Base-by-base conservation (phyloP, 352 stramenopile species). In the Nothophytophthora sp. region DNA sequence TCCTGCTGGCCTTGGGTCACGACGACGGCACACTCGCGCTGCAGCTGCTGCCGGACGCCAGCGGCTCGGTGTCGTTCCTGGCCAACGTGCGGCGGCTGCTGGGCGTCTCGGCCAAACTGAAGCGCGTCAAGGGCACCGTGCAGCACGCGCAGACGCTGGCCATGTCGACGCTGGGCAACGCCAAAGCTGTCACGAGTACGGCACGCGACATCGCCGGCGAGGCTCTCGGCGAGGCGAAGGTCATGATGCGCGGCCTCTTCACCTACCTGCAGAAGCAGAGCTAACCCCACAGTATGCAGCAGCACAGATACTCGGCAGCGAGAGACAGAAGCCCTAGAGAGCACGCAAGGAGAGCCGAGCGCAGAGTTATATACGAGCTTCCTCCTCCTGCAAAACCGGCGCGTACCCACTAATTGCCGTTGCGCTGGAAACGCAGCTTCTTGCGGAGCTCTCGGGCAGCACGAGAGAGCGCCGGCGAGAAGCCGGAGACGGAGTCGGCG, bases 71-170 rank as follows among this genome's bases (percentile, higher is more conserved):
- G 10, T 93, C 86, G 5, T 74, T 96, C 25, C 38, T 96, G 20
- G 57, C 73, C 1, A 91, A 83, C 32, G 61, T 94, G 13, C 71
- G 86, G 15, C 76, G 83, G 18, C 59, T 94, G 20, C 66, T 95
- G 1, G 83, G 81, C 8, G 74, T 95, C 15, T 92, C 72, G 37
- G 84, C 84, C 10, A 90, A 88, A 49, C 68, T 95, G 24, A 94
- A 96, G 52, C 86, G 89, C 29, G 84, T 96, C 28, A 93, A 92
- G 42, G 86, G 82, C 13, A 95, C 86, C 0, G 84, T 96, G 28
- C 84, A 94, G 50, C 86, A 96, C 37, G 86, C 86, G n/a, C 84
- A 96, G 48, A 92, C 73, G 11, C 60, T 96, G 9, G 86, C 84
- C 9, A 79, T 89, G 67, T 90, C 80, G 2, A 95, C 86, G 3